Percentiles rank a stretch among this genome's conserved stretches.
These are phyloP conservation scores for Candida montana DNA, from an alignment of 805 yeast genomes.

Conservation along the genomic window DNA sequence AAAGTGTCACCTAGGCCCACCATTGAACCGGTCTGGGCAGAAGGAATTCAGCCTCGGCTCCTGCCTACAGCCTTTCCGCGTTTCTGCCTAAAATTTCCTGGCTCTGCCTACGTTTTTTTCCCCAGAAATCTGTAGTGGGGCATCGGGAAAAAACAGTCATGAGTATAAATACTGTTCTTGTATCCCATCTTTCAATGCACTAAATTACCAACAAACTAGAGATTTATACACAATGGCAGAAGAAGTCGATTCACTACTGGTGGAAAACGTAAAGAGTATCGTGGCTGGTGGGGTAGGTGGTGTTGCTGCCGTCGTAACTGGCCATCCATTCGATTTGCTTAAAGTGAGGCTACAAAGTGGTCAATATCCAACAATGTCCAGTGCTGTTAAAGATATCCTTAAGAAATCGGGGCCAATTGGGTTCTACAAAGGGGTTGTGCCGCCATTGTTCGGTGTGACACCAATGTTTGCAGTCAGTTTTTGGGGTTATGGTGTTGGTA, in stretches of 20 bases:
- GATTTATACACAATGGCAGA: constrained; percentile 12
- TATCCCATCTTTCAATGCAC: neutral
- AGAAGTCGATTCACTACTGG: constrained; percentile 26
- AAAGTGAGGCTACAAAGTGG: constrained; percentile 87
- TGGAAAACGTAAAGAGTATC: constrained; percentile 82
- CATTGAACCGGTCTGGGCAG: no score
- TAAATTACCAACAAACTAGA: no score
- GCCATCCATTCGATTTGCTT: constrained; percentile 93
- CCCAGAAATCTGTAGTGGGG: neutral
- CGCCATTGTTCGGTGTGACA: constrained; percentile 94
- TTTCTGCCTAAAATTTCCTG: neutral
- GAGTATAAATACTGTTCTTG: neutral
- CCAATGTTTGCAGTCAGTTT: constrained; percentile 98
- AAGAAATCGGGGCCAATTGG: constrained; percentile 74
- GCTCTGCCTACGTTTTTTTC: neutral
- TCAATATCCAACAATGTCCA: constrained; percentile 53
- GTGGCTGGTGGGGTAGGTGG: constrained; percentile 97
- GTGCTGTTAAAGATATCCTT: constrained; percentile 66
- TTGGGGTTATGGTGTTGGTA: constrained; percentile 97
- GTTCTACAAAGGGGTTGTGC: constrained; percentile 87
- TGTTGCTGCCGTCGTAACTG: constrained; percentile 88
- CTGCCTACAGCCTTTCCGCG: no score
- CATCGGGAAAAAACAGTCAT: neutral
- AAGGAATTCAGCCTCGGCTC: no score
- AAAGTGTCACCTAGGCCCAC: no score